Conservation (phyloP, 768 basidiomycete genomes). For the Cystofilobasidium macerans region DNA sequence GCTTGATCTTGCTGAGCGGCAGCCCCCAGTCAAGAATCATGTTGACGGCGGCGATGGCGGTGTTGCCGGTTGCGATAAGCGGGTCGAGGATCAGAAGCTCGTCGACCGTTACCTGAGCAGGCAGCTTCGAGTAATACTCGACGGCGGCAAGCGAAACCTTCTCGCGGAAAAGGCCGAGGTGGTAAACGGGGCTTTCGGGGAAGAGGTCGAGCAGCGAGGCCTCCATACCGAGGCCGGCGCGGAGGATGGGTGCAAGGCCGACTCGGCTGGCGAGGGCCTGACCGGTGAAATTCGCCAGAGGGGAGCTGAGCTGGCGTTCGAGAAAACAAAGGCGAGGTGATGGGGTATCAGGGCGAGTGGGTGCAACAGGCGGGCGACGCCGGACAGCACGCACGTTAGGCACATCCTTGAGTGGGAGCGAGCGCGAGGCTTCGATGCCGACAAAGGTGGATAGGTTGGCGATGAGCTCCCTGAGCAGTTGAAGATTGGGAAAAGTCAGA, state of each 20-base stretch:
- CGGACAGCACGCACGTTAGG: slow-evolving; percentile 48
- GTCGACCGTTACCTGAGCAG: slow-evolving; percentile 62
- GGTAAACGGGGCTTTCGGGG: slow-evolving; percentile 79
- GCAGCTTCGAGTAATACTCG: slow-evolving; percentile 58
- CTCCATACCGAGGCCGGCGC: slow-evolving; percentile 87
- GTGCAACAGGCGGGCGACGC: no score
- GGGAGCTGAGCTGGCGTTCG: slow-evolving; percentile 45
- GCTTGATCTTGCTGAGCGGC: slow-evolving; percentile 57
- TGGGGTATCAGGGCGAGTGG: no score
- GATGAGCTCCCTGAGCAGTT: slow-evolving; percentile 48
- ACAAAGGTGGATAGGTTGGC: slow-evolving; percentile 63
- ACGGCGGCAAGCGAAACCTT: slow-evolving; percentile 79
- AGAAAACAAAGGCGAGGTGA: slow-evolving; percentile 1
- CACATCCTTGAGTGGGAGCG: slow-evolving; percentile 55
- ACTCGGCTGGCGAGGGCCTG: slow-evolving; percentile 61
- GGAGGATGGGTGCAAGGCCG: slow-evolving; percentile 79
- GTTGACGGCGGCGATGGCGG: slow-evolving; percentile 69
- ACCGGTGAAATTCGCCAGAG: slow-evolving; percentile 68
- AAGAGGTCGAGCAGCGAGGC: slow-evolving; percentile 52
- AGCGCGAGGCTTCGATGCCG: slow-evolving; percentile 69
- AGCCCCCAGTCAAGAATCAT: slow-evolving; percentile 54
- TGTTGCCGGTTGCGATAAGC: slow-evolving; percentile 86
- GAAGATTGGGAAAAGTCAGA: background rate
- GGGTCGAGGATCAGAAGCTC: slow-evolving; percentile 82
- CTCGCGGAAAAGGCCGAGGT: slow-evolving; percentile 67